Base-by-base conservation (phyloP, 2,329 filamentous ascomycete genomes). In the Stachybotrys chlorohalonatus region DNA sequence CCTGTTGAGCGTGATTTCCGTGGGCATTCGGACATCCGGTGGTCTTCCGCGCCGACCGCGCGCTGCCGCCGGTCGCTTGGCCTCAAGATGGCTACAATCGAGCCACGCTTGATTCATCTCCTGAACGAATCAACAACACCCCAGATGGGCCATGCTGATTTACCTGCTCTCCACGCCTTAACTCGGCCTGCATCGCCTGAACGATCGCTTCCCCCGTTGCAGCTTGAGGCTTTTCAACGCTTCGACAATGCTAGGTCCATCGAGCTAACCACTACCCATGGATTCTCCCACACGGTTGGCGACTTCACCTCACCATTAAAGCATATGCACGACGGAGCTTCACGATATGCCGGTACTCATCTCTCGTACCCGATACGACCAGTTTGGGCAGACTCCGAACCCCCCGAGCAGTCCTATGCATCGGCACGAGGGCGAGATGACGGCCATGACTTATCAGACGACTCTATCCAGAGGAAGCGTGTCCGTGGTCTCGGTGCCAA, bases 61-160 rank as follows among this genome's bases (percentile, higher is more conserved):
- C 36, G 8, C 9, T 9, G 13, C 36, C 36, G 2, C 36, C 8
- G 8, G 36, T 42, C 9, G 9, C 13, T 54, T 54, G 56, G 57
- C 62, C 60, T 64, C 75, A 81, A 69, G 70, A 83, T 83, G 80
- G 80, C 81, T 61, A 85, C 81, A 65, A 85, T 85, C 71, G 83
- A 86, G 76, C 83, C 83, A 65, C 80, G 82, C 65, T 75, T 86
- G 60, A 86, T 85, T 66, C 81, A 85, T 67, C 71, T 85, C 60
- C 74, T 85, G 63, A 85, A 85, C 68, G 78, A 82, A 63, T 75
- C 75, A 51, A 74, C 73, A 47, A 73, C 74, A 58, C 75, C 77
- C 49, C 74, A 74, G 60, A 70, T 73, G 62, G 73, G 70, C 62
- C 74, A 75, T 58, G 70, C 76, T 63, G 79, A 81, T 57, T 75